Base-by-base conservation (phyloP, 352 stramenopile species). In the Globisporangium mamillatum region DNA sequence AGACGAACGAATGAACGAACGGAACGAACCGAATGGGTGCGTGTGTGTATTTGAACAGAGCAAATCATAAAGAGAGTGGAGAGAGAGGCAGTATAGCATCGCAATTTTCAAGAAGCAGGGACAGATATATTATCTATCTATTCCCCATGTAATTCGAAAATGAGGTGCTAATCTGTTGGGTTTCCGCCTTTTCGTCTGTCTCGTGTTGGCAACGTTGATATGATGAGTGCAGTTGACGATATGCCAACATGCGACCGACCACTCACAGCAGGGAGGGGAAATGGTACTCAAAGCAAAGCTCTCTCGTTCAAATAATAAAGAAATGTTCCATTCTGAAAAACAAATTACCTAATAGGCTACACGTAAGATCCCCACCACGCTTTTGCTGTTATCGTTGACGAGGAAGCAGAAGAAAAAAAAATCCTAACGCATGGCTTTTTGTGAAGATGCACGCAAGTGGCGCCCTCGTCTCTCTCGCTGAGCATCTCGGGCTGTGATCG, bases 1-100 rank as follows among this genome's bases (percentile, higher is more conserved):
- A 94, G 77, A 82, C 56, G 10, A 61, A 36, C 29, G 29, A 60
- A 44, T 12, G 27, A 46, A 59, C 6, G 14, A 46, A 38, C 32
- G 29, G 56, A 50, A 12, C 22, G 32, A 46, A 60, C 1, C 27
- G 7, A 44, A 44, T 8, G 27, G n/a, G 16, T 52, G 46, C 20
- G 25, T 56, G 46, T 56, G 59, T 64, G 59, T 64, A 64, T 64
- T 54, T 54, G 24, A 25, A 60, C 20, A 55, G 60, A n/a, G 36
- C 20, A 44, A 53, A 24, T 5, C 27, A 66, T 41, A 60, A 65
- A 52, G 29, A 32, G 29, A 18, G 29, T 44, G 63, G 22, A 16
- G 25, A 24, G 22, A 32, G 29, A 58, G 20, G 44, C 27, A 22
- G 55, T 29, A 34, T 16, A 14, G 38, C 22, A 60, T 16, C 27